Evolutionary conservation across 176 grass and related monocot species (phyloP).

Genomic region (Rhipidocladum racemiflorum): DNA sequence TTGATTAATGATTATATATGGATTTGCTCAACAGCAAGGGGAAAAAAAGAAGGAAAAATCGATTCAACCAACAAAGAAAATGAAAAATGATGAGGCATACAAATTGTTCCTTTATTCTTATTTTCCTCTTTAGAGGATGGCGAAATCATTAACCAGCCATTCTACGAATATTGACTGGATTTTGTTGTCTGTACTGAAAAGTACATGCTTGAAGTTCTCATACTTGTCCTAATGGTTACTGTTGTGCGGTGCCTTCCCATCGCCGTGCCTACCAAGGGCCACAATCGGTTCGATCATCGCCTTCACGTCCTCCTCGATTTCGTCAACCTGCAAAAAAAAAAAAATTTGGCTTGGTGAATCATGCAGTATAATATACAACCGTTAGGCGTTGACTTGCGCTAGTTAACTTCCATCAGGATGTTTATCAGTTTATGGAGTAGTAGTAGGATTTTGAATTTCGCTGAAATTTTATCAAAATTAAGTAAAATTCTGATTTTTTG

Average conservation of each 20-base stretch:
- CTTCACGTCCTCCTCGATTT: conserved; percentile 55
- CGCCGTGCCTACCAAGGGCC: neutral
- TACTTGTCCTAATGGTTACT: neutral
- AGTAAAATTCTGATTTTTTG: too few relatives aligned
- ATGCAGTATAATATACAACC: neutral
- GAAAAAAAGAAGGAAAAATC: neutral
- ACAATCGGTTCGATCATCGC: conserved; percentile 26
- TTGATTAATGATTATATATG: neutral
- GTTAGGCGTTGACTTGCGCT: neutral
- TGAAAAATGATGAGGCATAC: neutral
- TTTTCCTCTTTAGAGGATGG: too few relatives aligned
- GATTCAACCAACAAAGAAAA: neutral
- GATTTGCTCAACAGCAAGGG: too few relatives aligned
- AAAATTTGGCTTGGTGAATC: neutral
- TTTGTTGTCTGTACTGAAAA: too few relatives aligned
- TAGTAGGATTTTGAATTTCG: too few relatives aligned
- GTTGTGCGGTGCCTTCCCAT: neutral
- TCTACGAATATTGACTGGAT: too few relatives aligned
- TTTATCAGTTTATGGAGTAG: neutral
- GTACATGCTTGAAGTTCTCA: too few relatives aligned
- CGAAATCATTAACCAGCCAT: too few relatives aligned
- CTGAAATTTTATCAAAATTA: too few relatives aligned
- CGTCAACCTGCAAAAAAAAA: conserved; percentile 32
- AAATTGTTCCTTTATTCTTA: neutral
- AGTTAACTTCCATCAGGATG: neutral